Evolutionary conservation across 257 asterid genomes (phyloP).

Genomic region (Henckelia pumila): DNA sequence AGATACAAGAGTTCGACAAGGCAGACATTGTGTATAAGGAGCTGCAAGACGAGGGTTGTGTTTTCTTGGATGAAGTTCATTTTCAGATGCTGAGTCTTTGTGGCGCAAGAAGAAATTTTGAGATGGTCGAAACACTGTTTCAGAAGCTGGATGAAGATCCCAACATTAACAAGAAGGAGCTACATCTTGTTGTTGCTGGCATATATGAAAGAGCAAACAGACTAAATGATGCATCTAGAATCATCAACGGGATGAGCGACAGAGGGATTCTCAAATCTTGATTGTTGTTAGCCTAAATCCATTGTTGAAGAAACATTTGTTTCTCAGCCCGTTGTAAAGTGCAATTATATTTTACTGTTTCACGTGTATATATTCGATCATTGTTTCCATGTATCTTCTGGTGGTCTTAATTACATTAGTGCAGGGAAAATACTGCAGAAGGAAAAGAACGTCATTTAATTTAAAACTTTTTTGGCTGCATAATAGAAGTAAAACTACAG

Average conservation of each 20-base stretch:
- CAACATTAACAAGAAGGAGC: constrained; percentile 75
- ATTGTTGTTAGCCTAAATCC: constrained; percentile 1
- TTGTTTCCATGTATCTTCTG: background rate
- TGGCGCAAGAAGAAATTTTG: constrained; percentile 65
- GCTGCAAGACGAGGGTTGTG: constrained; percentile 76
- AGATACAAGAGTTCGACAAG: constrained; percentile 63
- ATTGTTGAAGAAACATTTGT: constrained; percentile 11
- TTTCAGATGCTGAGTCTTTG: constrained; percentile 86
- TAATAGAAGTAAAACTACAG: too few relatives aligned
- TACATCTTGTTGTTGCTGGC: constrained; percentile 75
- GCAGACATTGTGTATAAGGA: constrained; percentile 61
- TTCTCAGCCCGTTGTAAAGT: constrained; percentile 27
- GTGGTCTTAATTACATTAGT: background rate
- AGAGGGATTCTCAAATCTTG: constrained; percentile 33
- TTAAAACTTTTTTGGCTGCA: background rate
- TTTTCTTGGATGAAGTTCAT: constrained; percentile 73
- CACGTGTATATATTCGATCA: constrained; percentile 4
- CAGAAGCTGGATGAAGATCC: constrained; percentile 52
- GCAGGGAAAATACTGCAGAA: background rate
- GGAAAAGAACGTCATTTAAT: background rate
- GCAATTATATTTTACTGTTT: constrained; percentile 9
- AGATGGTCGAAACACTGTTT: constrained; percentile 54
- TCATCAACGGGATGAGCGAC: constrained; percentile 63
- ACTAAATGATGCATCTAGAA: constrained; percentile 67
- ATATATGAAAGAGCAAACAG: constrained; percentile 83